These are phyloP conservation scores for Colletotrichum lentis DNA, from an alignment of 2,329 filamentous ascomycete species.

Conservation along the genomic window DNA sequence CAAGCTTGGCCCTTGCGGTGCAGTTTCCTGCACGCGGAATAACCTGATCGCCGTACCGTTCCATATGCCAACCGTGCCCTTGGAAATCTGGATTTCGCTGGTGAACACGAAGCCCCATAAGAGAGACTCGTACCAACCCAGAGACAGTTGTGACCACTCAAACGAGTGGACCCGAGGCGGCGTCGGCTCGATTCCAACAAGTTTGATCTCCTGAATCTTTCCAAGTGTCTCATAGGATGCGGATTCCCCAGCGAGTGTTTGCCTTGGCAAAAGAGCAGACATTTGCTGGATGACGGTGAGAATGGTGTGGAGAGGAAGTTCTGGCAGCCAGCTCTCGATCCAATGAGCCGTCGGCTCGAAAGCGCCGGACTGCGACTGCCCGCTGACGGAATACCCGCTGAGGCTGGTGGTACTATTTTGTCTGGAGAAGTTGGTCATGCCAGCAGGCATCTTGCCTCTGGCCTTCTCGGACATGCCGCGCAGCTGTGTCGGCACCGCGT, in stretches of 20 bases:
- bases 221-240: slow-evolving; percentile 58
- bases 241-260: slow-evolving; percentile 55
- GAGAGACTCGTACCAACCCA: slow-evolving; percentile 96
- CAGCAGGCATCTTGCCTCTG: slow-evolving; percentile 91
- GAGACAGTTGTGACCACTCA: slow-evolving; percentile 87
- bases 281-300: slow-evolving; percentile 78
- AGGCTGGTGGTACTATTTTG: slow-evolving; percentile 91
- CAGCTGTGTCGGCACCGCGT: slow-evolving; percentile 81
- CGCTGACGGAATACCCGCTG: slow-evolving; percentile 67
- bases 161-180: slow-evolving; percentile 85
- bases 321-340: slow-evolving; percentile 94
- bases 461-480: slow-evolving; percentile 98
- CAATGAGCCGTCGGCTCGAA: slow-evolving; percentile 85
- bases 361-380: slow-evolving; percentile 62
- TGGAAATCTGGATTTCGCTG: slow-evolving; percentile 85
- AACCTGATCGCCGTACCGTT: slow-evolving; percentile 88
- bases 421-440: slow-evolving; percentile 81
- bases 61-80: slow-evolving; percentile 91
- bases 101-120: slow-evolving; percentile 94
- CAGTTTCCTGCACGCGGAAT: slow-evolving; percentile 88
- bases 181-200: slow-evolving; percentile 78
- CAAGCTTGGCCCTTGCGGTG: slow-evolving; percentile 79
- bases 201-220: slow-evolving; percentile 66
- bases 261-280: slow-evolving; percentile 63
- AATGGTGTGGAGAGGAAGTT: slow-evolving; percentile 87